Conservation (phyloP, 2,329 filamentous ascomycete species). For the Aureobasidium namibiae region DNA sequence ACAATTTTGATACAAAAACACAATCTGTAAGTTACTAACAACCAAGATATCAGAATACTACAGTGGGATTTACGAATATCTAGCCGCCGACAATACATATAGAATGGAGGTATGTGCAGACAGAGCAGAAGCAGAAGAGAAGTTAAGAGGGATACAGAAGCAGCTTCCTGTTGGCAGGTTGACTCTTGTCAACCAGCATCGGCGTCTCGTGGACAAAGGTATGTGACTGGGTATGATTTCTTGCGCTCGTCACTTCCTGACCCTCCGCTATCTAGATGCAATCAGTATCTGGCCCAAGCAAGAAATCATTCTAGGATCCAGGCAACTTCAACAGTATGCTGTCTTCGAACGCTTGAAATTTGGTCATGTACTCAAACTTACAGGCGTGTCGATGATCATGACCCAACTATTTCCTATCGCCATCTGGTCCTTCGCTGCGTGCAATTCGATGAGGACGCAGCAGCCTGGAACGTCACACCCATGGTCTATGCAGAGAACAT, state of each 20-base stretch:
- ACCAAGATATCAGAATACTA: too few species aligned
- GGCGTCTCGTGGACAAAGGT: background rate
- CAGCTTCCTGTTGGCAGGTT: background rate
- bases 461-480: constrained; percentile 29
- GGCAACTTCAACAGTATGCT: constrained; percentile 17
- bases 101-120: too few species aligned
- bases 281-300: constrained; percentile 11
- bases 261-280: background rate
- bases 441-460: constrained; percentile 33
- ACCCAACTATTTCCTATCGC: constrained; percentile 34
- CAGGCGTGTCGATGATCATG: constrained; percentile 19
- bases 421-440: constrained; percentile 41
- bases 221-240: background rate
- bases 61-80: too few species aligned
- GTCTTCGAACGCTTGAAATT: background rate
- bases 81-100: too few species aligned
- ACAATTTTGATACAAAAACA: too few species aligned
- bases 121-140: too few species aligned
- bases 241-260: background rate
- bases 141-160: too few species aligned
- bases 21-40: too few species aligned
- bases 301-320: constrained; percentile 22
- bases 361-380: background rate
- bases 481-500: constrained; percentile 41
- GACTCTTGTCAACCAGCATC: background rate